phyloP scores from a whole-genome alignment of 1,284 basidiomycete species.

The Irpex sp. region DNA sequence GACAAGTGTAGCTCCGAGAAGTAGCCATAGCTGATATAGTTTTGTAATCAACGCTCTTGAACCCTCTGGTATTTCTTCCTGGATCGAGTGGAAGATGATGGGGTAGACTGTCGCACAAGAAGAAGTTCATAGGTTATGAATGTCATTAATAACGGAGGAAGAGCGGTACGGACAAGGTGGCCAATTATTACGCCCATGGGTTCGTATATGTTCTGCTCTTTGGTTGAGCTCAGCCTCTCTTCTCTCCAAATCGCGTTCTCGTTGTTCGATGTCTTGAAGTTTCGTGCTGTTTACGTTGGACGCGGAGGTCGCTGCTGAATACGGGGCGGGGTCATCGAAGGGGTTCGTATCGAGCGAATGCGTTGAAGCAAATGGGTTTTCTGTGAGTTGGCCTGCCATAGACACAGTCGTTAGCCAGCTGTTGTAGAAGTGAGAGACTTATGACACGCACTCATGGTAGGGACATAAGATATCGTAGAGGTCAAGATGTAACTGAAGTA shows the following conservation, averaged over 20 bases:
- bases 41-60: slow-evolving; percentile 79
- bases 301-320: slow-evolving; percentile 22
- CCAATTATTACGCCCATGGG: slow-evolving; percentile 87
- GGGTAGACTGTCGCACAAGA: slow-evolving; percentile 70
- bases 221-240: slow-evolving; percentile 69
- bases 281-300: slow-evolving; percentile 37
- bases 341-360: slow-evolving; percentile 81
- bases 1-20: slow-evolving; percentile 74
- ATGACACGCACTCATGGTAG: not conserved
- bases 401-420: not conserved
- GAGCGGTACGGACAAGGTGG: slow-evolving; percentile 63
- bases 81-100: slow-evolving; percentile 90
- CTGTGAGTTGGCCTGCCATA: slow-evolving; percentile 24
- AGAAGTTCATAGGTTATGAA: not conserved
- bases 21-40: slow-evolving; percentile 86
- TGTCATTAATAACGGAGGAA: slow-evolving; percentile 9
- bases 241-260: slow-evolving; percentile 79
- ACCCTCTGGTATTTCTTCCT: slow-evolving; percentile 83
- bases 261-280: slow-evolving; percentile 60
- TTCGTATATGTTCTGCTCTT: slow-evolving; percentile 70
- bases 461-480: not conserved
- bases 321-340: slow-evolving; percentile 67
- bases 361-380: slow-evolving; percentile 82
- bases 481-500: not conserved
- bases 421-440: not conserved